Evolutionary conservation across 2,329 filamentous ascomycete genomes (phyloP), one percentile per base, ranked within the genome.

Genomic region (Trichoderma sp.): DNA sequence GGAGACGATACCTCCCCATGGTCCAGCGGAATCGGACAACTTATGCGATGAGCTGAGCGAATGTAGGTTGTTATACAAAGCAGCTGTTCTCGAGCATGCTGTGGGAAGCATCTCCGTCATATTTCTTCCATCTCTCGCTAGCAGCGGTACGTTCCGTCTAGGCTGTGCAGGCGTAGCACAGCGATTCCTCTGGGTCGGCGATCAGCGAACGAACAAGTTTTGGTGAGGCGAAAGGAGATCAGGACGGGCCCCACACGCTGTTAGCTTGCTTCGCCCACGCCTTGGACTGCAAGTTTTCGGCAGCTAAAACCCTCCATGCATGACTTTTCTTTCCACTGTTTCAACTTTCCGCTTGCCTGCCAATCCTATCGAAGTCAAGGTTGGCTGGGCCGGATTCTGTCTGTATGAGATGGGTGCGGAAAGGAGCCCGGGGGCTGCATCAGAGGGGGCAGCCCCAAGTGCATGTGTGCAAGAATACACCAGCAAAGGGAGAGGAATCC

Each of bases 291-390:
- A 58, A 58, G 28, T 58, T 32, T n/a, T 55, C 52, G 52, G 52
- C 52, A 55, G 52, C 52, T 55, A 55, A 55, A 55, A 32, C 52
- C 28, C 26, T 52, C 52, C 28, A 51, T 64, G 60, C 60, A 64
- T 52, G 60, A 21, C 16, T 43, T 39, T 34, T 54, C 24, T 37
- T 51, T 55, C 24, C 14, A 55, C 60, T 54, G 60, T 64, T 64
- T 64, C 60, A 64, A 52, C 43, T 52, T 61, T 49, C 49, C 32
- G 18, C 26, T 28, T 14, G 32, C 49, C 60, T 43, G 30, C 30
- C 60, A 64, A 55, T 64, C 60, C 54, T 34, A 64, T 11, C 14
- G 13, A 55, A 52, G 32, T 30, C 24, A 24, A 30, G 18, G 16
- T 24, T 55, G 18, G 32, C 49, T 49, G 34, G 26, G 30, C 26